Base-by-base conservation (phyloP, 164 flowering plant genomes). In the Cinnamomum chago region DNA sequence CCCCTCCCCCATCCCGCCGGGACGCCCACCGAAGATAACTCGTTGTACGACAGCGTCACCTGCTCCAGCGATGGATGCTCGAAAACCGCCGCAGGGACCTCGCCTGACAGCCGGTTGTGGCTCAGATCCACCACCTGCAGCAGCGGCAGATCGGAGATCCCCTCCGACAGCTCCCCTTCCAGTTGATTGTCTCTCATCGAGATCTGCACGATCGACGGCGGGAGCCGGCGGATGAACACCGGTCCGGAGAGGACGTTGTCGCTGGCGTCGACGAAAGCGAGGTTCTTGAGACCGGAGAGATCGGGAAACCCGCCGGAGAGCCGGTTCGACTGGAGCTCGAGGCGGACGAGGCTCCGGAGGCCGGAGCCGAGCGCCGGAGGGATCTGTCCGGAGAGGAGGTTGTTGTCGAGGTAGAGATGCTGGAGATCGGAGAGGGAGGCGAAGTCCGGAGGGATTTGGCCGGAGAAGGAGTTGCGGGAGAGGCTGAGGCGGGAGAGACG, bases 71-170 rank as follows among this genome's bases (percentile, higher is more conserved):
- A 85, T 15, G 88, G 90, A 76, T 90, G 99, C 12, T 79, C 73
- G 85, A 95, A 95, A 17, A 92, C 76, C 50, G 64, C 35, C 30
- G 84, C 71, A 9, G 91, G 89, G 22, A 92, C 83, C 13, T 90
- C 51, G 75, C 92, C 98, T 4, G 80, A 75, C 75, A 95, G 86
- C n/a, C 22, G 50, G 85, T 93, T 95, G 80, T 86, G 78, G 79
- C 95, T 90, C 74, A 95, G 84, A 79, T 95, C 98, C 62, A 95
- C 24, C 1, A 95, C 99, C 72, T 92, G 95, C 2, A 92, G 72
- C 65, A 15, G 82, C 5, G 18, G 62, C 66, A 85, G 52, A 20
- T 67, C 28, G 5, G 20, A 55, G 12, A 55, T 55, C 1, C 40
- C 65, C 6, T 70, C 70, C 2, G 95, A 92, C 64, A 90, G 70